Evolutionary conservation across 345 rosid genomes (phyloP).

Genomic region (Ceriops tagal): DNA sequence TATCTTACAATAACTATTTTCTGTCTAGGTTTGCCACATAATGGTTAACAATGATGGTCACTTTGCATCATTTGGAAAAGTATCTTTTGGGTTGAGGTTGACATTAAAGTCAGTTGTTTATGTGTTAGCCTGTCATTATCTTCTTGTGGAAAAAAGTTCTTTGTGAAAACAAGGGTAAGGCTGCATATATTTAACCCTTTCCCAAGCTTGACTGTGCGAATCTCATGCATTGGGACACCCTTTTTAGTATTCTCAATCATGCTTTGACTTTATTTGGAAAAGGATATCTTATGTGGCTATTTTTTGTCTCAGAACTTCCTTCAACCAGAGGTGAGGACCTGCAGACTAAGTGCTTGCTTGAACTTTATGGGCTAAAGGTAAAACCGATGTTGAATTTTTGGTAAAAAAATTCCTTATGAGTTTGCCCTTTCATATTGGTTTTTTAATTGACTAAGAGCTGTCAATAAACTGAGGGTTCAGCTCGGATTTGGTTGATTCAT

Average conservation of each 20-base stretch:
- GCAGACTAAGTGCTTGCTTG: constrained; percentile 88
- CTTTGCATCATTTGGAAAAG: no score
- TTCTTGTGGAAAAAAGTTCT: no score
- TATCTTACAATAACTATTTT: no score
- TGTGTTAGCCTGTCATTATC: no score
- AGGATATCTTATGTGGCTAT: constrained; percentile 17
- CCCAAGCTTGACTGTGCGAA: not conserved
- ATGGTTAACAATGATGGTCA: no score
- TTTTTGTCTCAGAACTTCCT: constrained; percentile 67
- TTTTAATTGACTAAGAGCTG: not conserved
- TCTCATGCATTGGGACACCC: not conserved
- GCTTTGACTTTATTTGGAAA: constrained; percentile 4
- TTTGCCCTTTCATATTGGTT: not conserved
- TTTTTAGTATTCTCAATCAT: not conserved
- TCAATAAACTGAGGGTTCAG: not conserved
- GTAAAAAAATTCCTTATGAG: not conserved
- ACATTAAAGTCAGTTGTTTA: no score
- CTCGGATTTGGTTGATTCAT: not conserved
- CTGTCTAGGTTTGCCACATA: no score
- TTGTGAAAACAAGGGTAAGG: no score
- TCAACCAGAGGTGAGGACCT: constrained; percentile 86
- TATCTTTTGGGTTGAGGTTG: no score
- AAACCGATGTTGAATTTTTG: constrained; percentile 13
- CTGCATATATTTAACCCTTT: no score
- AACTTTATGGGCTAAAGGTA: constrained; percentile 93